These are phyloP conservation scores for Lachnellula hyalina DNA, from an alignment of 2,329 filamentous ascomycete species.

Conservation along the genomic window DNA sequence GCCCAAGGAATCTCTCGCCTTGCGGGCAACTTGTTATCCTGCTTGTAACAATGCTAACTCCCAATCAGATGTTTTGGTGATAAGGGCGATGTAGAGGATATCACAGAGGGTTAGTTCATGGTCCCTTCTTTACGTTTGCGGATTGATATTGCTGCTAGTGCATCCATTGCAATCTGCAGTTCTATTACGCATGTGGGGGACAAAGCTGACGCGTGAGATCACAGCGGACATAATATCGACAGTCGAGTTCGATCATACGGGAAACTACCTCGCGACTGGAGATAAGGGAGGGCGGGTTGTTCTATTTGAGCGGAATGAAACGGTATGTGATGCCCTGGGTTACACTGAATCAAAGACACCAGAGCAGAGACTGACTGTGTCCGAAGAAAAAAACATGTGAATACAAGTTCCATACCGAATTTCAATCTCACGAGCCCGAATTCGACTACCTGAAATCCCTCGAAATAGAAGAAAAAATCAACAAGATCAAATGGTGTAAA, in stretches of 20 bases:
- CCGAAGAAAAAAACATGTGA: constrained; percentile 98
- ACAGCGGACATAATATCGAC: constrained; percentile 86
- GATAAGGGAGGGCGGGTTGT: constrained; percentile 85
- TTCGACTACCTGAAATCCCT: constrained; percentile 99
- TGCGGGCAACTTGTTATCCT: not conserved
- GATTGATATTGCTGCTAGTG: not conserved
- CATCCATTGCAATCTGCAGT: not conserved
- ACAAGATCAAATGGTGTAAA: constrained; percentile 99
- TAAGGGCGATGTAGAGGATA: constrained; percentile 89
- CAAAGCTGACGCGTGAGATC: constrained; percentile 10
- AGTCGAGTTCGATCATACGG: constrained; percentile 85
- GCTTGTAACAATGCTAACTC: constrained; percentile 21
- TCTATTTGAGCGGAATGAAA: constrained; percentile 90
- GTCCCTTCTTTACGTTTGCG: not conserved
- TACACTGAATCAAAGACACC: not conserved
- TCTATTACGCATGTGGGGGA: not conserved
- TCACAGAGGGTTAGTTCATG: constrained; percentile 31
- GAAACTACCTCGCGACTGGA: constrained; percentile 84
- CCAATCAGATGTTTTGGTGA: constrained; percentile 87
- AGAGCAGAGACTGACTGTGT: constrained; percentile 30
- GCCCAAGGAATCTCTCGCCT: not conserved
- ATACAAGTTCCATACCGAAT: constrained; percentile 99
- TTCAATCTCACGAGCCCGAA: constrained; percentile 98
- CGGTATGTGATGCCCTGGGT: constrained; percentile 49
- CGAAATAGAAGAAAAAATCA: constrained; percentile 99